Base-by-base conservation (phyloP, 306 rosid genomes). In the Parietaria judaica region DNA sequence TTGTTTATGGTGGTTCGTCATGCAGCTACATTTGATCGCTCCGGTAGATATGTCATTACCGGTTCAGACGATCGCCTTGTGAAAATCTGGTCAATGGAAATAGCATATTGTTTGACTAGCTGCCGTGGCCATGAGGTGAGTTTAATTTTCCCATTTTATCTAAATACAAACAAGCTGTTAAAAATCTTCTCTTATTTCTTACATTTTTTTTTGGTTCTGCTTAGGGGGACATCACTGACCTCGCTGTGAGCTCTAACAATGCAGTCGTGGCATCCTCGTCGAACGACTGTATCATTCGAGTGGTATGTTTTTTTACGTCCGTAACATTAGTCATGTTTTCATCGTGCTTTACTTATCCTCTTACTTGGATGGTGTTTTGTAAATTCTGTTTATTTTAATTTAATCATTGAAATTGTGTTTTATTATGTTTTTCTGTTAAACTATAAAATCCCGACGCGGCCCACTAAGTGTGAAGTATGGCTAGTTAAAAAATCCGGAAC, bases 11-110 rank as follows among this genome's bases (percentile, higher is more conserved):
- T 76, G 60, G 49, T 76, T 76, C 65, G 50, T 75, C 52, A 64
- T 80, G 82, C 87, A 94, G 99, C 99, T 69, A 88, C 74, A 76
- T 79, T 88, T 76, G 99, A 94, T 70, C 85, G 95, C 70, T 79
- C 84, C 34, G 99, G 99, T 78, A 88, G 99, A 74, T 76, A 94
- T 74, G 95, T 88, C 38, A 71, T 94, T 66, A 94, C 99, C 31
- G 99, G 99, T 58, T 86, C 99, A 81, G 99, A 94, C 79, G 99
- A 94, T 39, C 97, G 99, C 56, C 89, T 94, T 53, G 99, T 94
- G 38, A 94, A 94, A 71, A 75, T 94, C 72, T 94, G 99, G 99
- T 88, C 96, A 54, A 94, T 94, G 92, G 99, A 94, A 82, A 94
- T 94, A 62, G 95, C 97, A 61, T 86, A 86, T 78, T 82, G 94